Base-by-base conservation (phyloP, 192 early-diverging fungal species). In the Mycoemilia scoparia region DNA sequence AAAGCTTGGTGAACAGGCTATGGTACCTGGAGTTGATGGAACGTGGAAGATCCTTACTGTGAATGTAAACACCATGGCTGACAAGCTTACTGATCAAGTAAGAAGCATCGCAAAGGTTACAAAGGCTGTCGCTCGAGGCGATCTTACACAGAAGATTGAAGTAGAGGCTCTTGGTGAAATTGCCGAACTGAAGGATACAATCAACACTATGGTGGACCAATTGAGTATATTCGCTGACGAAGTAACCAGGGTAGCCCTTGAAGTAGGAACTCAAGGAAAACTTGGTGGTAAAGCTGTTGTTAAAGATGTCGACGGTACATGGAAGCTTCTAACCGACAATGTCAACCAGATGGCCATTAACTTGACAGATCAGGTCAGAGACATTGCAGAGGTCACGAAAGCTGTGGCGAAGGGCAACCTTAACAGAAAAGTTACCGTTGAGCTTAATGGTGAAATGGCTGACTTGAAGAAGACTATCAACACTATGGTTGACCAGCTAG, bases 201-300 rank as follows among this genome's bases (percentile, higher is more conserved):
- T 73, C 34, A 73, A 70, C 30, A 44, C 49, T 5, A 58, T 72
- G 52, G 70, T 72, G 5, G 59, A 68, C 27, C 69, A 73, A 39
- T 55, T 79, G 5, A 45, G 56, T 24, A 47, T 38, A 13, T 63
- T 74, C 39, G 62, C 67, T 14, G 40, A 51, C 10, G 69, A 77
- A 49, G 64, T 79, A 11, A 74, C 69, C 17, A 57, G 70, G 27
- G 73, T 79, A 5, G 72, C 75, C 29, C 63, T 69, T 2, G 69
- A 76, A 33, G 67, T 70, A 4, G 73, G 69, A 13, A 67, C 74
- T 21, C 69, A 78, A 39, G 75, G 79, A 4, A 71, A 71, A 24
- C 51, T 83, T 0, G 79, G 79, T 25, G 71, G 74, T 2, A 71
- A 79, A 44, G 65, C 60, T 2, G 24, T 17, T 0, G 41, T 51